phyloP scores from a whole-genome alignment of 352 stramenopile genomes.

The Phytophthora foliorum region DNA sequence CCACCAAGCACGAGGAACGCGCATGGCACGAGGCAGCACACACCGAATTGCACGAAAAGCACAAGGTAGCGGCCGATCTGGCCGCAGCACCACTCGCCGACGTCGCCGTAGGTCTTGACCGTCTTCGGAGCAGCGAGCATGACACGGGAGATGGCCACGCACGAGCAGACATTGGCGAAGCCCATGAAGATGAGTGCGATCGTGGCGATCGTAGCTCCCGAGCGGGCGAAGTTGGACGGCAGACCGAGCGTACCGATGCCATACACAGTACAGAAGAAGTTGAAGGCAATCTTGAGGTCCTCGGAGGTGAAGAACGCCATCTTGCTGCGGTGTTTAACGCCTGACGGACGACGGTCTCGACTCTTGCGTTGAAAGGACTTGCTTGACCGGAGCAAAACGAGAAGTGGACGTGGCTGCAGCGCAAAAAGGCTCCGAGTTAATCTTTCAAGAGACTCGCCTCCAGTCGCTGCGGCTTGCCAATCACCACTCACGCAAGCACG shows the following conservation, averaged over 20 bases:
- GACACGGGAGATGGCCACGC: slow-evolving; percentile 63
- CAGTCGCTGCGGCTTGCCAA: slow-evolving; percentile 33
- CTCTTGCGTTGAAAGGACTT: slow-evolving; percentile 25
- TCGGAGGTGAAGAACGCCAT: slow-evolving; percentile 71
- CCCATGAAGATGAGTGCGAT: slow-evolving; percentile 70
- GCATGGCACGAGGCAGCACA: slow-evolving; percentile 62
- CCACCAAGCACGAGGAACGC: slow-evolving; percentile 73
- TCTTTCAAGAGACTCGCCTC: slow-evolving; percentile 22
- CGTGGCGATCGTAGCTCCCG: slow-evolving; percentile 51
- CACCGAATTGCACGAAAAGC: slow-evolving; percentile 62
- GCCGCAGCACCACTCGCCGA: slow-evolving; percentile 70
- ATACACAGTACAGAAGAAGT: slow-evolving; percentile 75
- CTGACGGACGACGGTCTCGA: slow-evolving; percentile 19
- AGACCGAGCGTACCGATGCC: slow-evolving; percentile 73
- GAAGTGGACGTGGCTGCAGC: slow-evolving; percentile 23
- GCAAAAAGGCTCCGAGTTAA: slow-evolving; percentile 25
- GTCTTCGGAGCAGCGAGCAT: slow-evolving; percentile 66
- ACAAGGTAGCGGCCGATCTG: slow-evolving; percentile 58
- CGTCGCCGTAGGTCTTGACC: slow-evolving; percentile 71
- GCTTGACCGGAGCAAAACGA: slow-evolving; percentile 29
- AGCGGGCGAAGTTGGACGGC: slow-evolving; percentile 71
- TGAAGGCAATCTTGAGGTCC: slow-evolving; percentile 72
- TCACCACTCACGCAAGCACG: slow-evolving; percentile 30
- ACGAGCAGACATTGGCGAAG: slow-evolving; percentile 70
- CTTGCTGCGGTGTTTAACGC: slow-evolving; percentile 26